These are phyloP conservation scores for Cladophialophora bantiana DNA, from an alignment of 2,329 filamentous ascomycete genomes.

Conservation along the genomic window DNA sequence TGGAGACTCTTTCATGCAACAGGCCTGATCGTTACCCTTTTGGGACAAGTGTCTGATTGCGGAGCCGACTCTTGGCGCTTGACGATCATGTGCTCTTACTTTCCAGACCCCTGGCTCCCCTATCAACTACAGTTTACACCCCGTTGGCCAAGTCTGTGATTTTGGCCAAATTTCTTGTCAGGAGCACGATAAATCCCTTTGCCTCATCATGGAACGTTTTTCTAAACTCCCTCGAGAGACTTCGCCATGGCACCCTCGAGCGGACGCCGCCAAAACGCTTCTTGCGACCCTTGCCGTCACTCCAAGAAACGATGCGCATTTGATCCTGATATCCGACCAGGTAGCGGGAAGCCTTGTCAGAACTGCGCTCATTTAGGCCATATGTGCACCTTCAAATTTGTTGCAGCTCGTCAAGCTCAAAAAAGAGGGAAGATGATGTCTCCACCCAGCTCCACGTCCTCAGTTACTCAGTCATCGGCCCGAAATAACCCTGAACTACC, in stretches of 20 bases:
- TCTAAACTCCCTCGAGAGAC: not conserved
- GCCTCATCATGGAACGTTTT: not conserved
- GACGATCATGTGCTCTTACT: not conserved
- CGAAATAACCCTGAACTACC: not conserved
- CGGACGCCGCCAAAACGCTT: conserved; percentile 19
- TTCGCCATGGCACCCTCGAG: conserved; percentile 10
- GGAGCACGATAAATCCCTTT: not conserved
- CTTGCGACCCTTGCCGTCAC: conserved; percentile 19
- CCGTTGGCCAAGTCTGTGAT: too few species aligned
- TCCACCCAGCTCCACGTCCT: not conserved
- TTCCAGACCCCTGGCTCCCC: not conserved
- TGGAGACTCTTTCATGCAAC: not conserved
- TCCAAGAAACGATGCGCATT: conserved; percentile 21
- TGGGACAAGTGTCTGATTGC: not conserved
- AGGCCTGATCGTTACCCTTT: not conserved
- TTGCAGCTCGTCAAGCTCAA: not conserved
- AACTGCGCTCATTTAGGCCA: conserved; percentile 21
- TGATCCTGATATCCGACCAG: not conserved
- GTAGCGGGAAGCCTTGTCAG: not conserved
- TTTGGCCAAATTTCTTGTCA: too few species aligned
- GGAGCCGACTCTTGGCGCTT: conserved; percentile 18
- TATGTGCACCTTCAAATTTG: conserved; percentile 23
- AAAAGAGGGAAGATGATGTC: conserved; percentile 9
- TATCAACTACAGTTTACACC: too few species aligned
- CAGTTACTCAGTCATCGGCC: not conserved